phyloP scores from a whole-genome alignment of 495 filamentous ascomycete species.

The Neurospora tetrasperma region DNA sequence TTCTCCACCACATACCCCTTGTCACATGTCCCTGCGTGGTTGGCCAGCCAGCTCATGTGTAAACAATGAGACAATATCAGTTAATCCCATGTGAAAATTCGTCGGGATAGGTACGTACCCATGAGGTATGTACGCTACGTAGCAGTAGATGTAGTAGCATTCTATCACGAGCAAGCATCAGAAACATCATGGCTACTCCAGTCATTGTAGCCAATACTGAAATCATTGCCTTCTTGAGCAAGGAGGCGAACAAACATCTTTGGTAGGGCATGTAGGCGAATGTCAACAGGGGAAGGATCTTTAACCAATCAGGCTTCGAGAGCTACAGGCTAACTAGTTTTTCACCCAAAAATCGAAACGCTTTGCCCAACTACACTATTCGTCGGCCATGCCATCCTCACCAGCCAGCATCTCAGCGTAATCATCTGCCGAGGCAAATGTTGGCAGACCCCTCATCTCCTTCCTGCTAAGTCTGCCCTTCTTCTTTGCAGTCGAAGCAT shows the following conservation, averaged over 20 bases:
- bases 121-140: not conserved
- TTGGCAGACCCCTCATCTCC: conserved; percentile 81
- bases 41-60: not conserved
- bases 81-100: not conserved
- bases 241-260: not conserved
- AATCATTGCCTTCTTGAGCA: not conserved
- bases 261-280: not conserved
- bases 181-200: not conserved
- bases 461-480: conserved; percentile 55
- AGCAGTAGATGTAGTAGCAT: not conserved
- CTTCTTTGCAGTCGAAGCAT: conserved; percentile 21
- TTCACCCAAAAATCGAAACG: not conserved
- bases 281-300: not conserved
- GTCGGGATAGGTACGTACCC: not conserved
- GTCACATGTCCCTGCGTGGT: not conserved
- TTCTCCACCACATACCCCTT: not conserved
- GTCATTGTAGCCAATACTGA: not conserved
- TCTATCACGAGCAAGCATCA: not conserved
- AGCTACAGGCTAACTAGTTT: not conserved
- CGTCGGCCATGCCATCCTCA: conserved; percentile 45
- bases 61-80: not conserved
- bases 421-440: conserved; percentile 85
- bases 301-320: not conserved
- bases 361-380: not conserved
- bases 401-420: conserved; percentile 77